Base-by-base conservation (phyloP, 2,329 filamentous ascomycete genomes). In the Arachnopeziza araneosa region DNA sequence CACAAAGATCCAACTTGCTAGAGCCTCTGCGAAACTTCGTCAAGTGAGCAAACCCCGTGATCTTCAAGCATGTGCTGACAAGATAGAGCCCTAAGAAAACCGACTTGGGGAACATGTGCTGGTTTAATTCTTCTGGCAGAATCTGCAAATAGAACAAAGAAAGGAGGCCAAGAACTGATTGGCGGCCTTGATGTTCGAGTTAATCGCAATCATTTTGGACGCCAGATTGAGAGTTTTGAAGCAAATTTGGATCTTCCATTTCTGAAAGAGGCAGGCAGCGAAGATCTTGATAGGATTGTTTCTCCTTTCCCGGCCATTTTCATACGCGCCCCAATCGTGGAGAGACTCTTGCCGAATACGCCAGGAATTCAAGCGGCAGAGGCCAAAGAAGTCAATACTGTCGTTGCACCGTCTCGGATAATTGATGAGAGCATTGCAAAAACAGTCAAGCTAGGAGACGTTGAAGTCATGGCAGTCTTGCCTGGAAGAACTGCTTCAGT, bases 51-150 rank as follows among this genome's bases (percentile, higher is more conserved):
- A 63, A 23, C 44, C 24, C 53, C 23, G 55, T 56, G 7, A 44
- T 30, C 36, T 44, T 58, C 48, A 30, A n/a, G 4, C 36, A 17
- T 19, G 10, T 44, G 36, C 36, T 44, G 36, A 44, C 36, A 44
- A 19, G 36, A 44, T 19, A 44, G 36, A 19, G 36, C 17, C 36
- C 17, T 44, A 19, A 6, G 36, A 14, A 92, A 89, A 68, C 93
- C 93, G 12, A 90, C 89, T 24, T 99, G 93, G 93, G 95, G 95
- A 59, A 98, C 95, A 22, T 99, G 95, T 74, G 95, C 95, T 14
- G 95, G 95, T 10, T 82, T 98, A 60, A 97, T 99, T 67, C 79
- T 98, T 54, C 86, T 99, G 55, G 89, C 92, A 1, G 90, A 96
- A 70, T 86, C 89, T 60, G 93, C 92, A 55, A 96, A 93, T 73